Evolutionary conservation across 345 rosid genomes (phyloP).

Genomic region (Boechera stricta): DNA sequence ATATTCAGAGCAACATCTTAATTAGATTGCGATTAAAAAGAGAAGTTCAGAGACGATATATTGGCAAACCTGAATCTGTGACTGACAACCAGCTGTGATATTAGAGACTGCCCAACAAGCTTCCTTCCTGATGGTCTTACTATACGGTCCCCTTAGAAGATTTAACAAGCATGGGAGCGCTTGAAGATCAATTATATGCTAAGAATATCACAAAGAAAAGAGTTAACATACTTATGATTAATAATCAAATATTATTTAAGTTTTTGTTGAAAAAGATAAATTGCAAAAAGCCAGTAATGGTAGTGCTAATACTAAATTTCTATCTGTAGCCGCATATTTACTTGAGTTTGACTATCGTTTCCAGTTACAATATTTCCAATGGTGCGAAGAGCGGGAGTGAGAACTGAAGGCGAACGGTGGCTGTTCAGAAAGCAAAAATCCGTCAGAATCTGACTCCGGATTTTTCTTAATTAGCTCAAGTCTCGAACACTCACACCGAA

Average conservation of each 20-base stretch:
- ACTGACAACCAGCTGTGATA: constrained; percentile 54
- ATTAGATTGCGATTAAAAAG: constrained; percentile 7
- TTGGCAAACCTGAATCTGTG: constrained; percentile 48
- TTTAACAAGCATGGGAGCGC: constrained; percentile 48
- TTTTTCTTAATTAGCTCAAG: constrained; percentile 25
- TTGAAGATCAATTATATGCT: constrained; percentile 48
- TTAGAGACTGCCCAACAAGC: constrained; percentile 50
- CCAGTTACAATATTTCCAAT: constrained; percentile 49
- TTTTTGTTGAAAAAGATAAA: constrained; percentile 7
- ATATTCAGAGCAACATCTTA: constrained; percentile 1
- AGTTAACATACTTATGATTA: constrained; percentile 10
- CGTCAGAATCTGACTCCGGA: constrained; percentile 32
- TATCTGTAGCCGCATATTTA: constrained; percentile 17
- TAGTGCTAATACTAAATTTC: background rate
- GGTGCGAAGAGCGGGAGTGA: constrained; percentile 47
- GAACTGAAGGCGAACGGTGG: constrained; percentile 43
- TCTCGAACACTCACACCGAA: constrained; percentile 58
- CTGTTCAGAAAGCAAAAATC: constrained; percentile 44
- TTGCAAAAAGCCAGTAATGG: background rate
- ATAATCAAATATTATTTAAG: background rate
- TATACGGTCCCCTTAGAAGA: constrained; percentile 42
- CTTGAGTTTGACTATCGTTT: constrained; percentile 48
- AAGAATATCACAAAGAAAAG: constrained; percentile 21
- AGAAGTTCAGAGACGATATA: constrained; percentile 4
- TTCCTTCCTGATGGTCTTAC: constrained; percentile 50